Evolutionary conservation across 768 basidiomycete species (phyloP), one percentile per base, ranked within the genome.

Genomic region (Polyporus arcularius): DNA sequence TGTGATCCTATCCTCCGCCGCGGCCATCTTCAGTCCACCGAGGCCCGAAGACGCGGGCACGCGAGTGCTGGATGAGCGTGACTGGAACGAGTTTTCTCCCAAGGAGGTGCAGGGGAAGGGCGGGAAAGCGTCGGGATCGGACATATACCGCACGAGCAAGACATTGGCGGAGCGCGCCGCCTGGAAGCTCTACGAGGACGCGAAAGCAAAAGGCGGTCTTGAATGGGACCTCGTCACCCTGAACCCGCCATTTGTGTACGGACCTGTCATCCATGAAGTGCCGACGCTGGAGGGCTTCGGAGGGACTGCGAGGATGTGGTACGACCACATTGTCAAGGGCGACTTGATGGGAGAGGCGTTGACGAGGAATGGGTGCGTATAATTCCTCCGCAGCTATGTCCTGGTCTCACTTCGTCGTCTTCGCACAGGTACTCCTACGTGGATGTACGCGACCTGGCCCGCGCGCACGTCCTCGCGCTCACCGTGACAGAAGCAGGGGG

Each of bases 1-100:
- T 45, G 83, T 92, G 6, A 72, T 90, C 58, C 89, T 88, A 0
- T 85, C 85, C 9, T 90, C 89, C 2, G 75, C 71, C 49, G 88
- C 82, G 1, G 73, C 85, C 0, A 66, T 88, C 16, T 61, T 81
- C 1, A 67, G 7, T 15, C 63, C 8, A 7, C 40, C 40, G 16
- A 10, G 11, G 16, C 11, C 40, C 16, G 40, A 16, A 1, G 16
- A 41, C 11, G 40, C 40, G 40, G 11, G 16, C 40, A 16, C 55
- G 42, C 35, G 58, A 55, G 72, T 73, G 2, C 81, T 79, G 61
- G 74, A 71, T 32, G 85, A 88, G 67, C 62, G 64, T 9, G 78
- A 89, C 70, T 79, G 79, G 79, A 78, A 78, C 67, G 60, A 70
- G 18, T 61, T 50, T 46, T 65, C 72, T 6, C 58, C 69, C 28